Evolutionary conservation across 352 stramenopile genomes (phyloP).

Genomic region (Globisporangium polare): DNA sequence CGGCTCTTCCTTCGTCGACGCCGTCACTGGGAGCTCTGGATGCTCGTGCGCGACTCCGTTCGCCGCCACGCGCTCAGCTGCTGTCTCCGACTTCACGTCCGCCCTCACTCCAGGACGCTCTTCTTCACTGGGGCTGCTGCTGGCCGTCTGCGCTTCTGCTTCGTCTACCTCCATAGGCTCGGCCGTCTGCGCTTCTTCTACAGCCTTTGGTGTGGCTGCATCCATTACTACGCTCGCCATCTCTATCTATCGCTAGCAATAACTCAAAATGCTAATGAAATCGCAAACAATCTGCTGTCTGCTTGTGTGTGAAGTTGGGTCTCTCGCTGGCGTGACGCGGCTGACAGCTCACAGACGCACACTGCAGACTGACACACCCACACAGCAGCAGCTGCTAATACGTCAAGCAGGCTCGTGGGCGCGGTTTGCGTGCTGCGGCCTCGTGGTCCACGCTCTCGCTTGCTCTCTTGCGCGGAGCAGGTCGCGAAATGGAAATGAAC

Average conservation of each 20-base stretch:
- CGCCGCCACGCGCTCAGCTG: not conserved
- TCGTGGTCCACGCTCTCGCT: not conserved
- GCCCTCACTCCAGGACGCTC: not conserved
- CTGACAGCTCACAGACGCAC: not conserved
- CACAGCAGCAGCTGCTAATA: not conserved
- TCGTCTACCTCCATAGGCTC: not conserved
- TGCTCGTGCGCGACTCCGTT: not conserved
- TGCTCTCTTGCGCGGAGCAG: no score
- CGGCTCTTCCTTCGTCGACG: not conserved
- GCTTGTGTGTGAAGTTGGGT: no score
- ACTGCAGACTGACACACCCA: not conserved
- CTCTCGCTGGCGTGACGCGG: not conserved
- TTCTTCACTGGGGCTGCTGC: not conserved
- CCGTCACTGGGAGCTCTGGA: not conserved
- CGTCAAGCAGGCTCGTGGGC: no score
- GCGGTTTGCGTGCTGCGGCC: not conserved
- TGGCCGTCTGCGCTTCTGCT: not conserved
- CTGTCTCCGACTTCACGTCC: no score
- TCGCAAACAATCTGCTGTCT: no score
- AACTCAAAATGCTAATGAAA: no score
- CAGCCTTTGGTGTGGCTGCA: no score
- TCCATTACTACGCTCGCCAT: not conserved
- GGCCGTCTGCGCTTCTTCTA: no score
- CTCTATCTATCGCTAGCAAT: no score
- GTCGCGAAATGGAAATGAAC: conserved; percentile 7